Evolutionary conservation across 306 rosid genomes (phyloP), one percentile per base, ranked within the genome.

Genomic region (Quercus gilva): DNA sequence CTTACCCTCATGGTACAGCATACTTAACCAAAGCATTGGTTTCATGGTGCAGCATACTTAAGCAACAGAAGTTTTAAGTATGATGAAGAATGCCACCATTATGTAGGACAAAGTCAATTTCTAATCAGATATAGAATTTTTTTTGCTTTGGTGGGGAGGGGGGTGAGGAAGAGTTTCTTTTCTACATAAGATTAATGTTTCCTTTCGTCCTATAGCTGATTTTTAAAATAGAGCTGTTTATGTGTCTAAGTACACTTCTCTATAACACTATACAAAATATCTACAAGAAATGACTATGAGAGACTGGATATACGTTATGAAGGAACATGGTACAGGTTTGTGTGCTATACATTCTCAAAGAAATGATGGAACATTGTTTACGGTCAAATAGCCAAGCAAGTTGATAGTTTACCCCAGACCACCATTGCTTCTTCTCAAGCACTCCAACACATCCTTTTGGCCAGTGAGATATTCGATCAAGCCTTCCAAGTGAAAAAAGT

Each of bases 381-480:
- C 21, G 25, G 75, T 12, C n/a, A 68, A 3, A 68, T 51, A 45
- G 60, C 52, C n/a, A 56, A 18, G 74, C 49, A 41, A 25, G 75
- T 35, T 69, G 68, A 55, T 33, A 65, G 18, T 18, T 76, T 84
- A 75, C 83, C 77, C 64, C 81, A 79, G 69, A 55, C 64, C 33
- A 73, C 52, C 82, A n/a, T 12, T 51, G 69, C 84, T 86, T 83
- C 77, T 69, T 67, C 88, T 81, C 85, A 94, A 87, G 78, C 89
- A 87, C 72, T 88, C 75, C 82, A 94, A 87, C 11, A 91, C 89
- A 57, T 90, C 73, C 70, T 86, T 86, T 85, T 90, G 92, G 0
- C 94, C 94, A 3, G 91, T 89, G 78, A 94, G 89, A 76, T 81
- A 74, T 88, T 65, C 85, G 12, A 92, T 97, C 87, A 94, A 88